Evolutionary conservation across 768 basidiomycete genomes (phyloP), one percentile per base, ranked within the genome.

Genomic region (Dioszegia aurantiaca): DNA sequence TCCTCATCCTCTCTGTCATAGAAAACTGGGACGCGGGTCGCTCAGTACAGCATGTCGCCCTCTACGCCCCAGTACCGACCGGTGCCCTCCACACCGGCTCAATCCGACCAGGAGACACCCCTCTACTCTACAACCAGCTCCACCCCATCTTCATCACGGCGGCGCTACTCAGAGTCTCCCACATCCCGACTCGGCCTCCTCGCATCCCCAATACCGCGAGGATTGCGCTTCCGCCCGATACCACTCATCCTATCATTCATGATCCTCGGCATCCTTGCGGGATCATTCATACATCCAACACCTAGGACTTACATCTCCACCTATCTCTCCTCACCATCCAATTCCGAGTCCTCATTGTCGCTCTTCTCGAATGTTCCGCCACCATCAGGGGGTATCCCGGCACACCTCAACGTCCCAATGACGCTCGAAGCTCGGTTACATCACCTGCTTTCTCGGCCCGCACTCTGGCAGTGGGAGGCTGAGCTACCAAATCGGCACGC

Each of bases 401-500:
- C 55, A 9, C 55, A 63, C 28, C 60, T 64, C 19, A 54, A 55
- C 11, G 49, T 68, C 24, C 68, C 68, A 4, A 24, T 69, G 27
- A 66, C 61, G 1, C 57, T 69, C 28, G 64, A 65, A 52, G 64
- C 64, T 14, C 40, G 72, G 39, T 55, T 74, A 31, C 48, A 55
- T 39, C 57, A 69, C 23, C 59, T 74, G 42, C 54, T 74, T 24
- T 60, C 59, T 2, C 55, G 61, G 41, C 69, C 72, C 1, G 65
- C 65, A 12, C 58, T 74, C 10, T 56, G 56, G 17, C 69, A 71
- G 39, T 67, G 65, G 65, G 69, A 74, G 48, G 62, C 64, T n/a
- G 69, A 71, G 52, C 31, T 65, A 28, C 53, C 62, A 14, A 64
- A 61, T 54, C 45, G 69, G 56, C 68, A 67, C 42, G 56, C 23